Evolutionary conservation across 2,329 filamentous ascomycete genomes (phyloP), one percentile per base, ranked within the genome.

Genomic region (Trichothecium sympodiale): DNA sequence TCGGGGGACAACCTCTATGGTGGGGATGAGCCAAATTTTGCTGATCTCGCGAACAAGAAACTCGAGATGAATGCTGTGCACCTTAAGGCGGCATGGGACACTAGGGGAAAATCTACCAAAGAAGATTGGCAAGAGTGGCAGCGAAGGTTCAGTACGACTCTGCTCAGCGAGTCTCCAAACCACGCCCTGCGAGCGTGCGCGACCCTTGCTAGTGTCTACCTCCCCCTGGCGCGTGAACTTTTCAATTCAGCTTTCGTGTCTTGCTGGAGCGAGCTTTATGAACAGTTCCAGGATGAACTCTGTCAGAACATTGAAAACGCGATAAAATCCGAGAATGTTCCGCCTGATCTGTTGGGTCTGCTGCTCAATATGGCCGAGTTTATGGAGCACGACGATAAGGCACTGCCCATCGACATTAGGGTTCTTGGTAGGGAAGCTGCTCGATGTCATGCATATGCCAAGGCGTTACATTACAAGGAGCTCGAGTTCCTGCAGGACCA

Each of bases 61-160:
- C 71, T 96, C 25, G 87, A 94, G 42, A 89, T 96, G 58, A 99
- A 98, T 47, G 87, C 94, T 34, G 88, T 96, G 43, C 93, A 98
- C 64, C 67, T 99, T 16, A 95, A 96, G 59, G 82, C 83, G 43
- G 91, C 93, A 1, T 99, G 91, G 91, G 91, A 96, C 48, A 91
- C 93, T 0, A 87, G 82, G 40, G 87, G 93, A 41, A 95, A 95
- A 53, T 95, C 89, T 0, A 99, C 91, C 8, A 87, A 88, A 49
- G 91, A 99, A 54, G 91, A 99, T 59, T 99, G 91, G 91, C 85
- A 94, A 50, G 91, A 99, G 57, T 99, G 91, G 91, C 86, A 98
- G 60, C 78, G 93, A 41, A 76, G 89, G 18, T 94, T 98, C 61
- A 96, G 89, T 53, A 89, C 94, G 25, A 94, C 94, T 38, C 69